Percentiles rank a stretch among this genome's conserved stretches.
These are phyloP conservation scores for Inga laurina DNA, from an alignment of 306 rosid genomes.

Conservation along the genomic window DNA sequence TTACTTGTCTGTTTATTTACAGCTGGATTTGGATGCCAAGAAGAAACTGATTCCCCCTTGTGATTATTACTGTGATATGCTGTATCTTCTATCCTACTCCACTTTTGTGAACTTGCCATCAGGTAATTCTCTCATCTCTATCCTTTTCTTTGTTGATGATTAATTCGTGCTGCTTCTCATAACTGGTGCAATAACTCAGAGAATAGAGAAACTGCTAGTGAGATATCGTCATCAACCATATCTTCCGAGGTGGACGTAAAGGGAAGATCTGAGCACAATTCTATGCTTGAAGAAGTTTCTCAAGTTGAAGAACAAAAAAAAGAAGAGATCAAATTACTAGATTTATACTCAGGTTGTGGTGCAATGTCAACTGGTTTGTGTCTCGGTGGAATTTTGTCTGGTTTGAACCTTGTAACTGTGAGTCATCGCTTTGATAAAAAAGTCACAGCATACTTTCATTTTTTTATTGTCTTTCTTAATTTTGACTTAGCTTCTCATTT, in stretches of 20 bases:
- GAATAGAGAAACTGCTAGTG: slow-evolving; percentile 42
- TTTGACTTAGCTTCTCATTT: background rate
- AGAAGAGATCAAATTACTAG: slow-evolving; percentile 53
- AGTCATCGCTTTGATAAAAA: slow-evolving; percentile 16
- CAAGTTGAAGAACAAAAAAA: slow-evolving; percentile 26
- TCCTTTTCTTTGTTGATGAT: background rate
- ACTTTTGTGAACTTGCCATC: slow-evolving; percentile 57
- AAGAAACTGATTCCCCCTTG: slow-evolving; percentile 40
- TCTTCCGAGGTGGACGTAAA: slow-evolving; percentile 54
- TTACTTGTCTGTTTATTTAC: background rate
- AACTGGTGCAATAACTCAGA: slow-evolving; percentile 30
- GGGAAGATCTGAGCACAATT: slow-evolving; percentile 39
- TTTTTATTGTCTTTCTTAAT: background rate
- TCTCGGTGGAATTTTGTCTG: slow-evolving; percentile 60
- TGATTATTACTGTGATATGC: slow-evolving; percentile 58
- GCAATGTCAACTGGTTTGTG: slow-evolving; percentile 94
- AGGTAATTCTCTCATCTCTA: slow-evolving; percentile 38
- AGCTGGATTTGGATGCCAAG: slow-evolving; percentile 48
- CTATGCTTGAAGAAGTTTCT: slow-evolving; percentile 19
- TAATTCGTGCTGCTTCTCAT: slow-evolving; percentile 7
- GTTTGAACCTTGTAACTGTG: slow-evolving; percentile 76
- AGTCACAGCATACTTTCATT: background rate
- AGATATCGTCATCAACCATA: slow-evolving; percentile 70
- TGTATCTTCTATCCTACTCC: slow-evolving; percentile 58
- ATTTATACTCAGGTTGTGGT: slow-evolving; percentile 86